Percentiles rank a stretch among this genome's conserved stretches.
Conservation (phyloP, 169 alveolate genomes). For the Plasmodium knowlesi region DNA sequence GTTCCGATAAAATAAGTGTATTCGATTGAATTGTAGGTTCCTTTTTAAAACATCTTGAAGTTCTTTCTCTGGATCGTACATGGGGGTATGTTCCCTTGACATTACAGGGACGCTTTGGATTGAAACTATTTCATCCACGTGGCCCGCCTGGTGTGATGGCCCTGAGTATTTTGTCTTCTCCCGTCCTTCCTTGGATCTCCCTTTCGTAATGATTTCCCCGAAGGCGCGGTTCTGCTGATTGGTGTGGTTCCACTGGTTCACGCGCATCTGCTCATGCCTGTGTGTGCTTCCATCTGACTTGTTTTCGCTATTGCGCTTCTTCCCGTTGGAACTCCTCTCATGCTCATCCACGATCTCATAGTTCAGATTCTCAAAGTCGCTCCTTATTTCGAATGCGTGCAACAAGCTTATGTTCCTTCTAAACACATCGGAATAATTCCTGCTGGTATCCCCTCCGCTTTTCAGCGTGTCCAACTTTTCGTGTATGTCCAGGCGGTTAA, state of each 20-base stretch:
- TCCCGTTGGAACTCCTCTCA: background rate
- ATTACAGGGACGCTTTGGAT: background rate
- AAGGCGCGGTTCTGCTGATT: background rate
- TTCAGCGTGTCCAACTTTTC: background rate
- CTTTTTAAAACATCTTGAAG: background rate
- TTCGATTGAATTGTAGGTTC: background rate
- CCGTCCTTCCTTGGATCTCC: background rate
- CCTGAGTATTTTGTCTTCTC: background rate
- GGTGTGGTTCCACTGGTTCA: background rate
- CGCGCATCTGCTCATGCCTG: background rate
- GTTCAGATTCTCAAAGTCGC: constrained; percentile 14
- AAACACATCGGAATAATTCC: background rate
- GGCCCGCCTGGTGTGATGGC: background rate
- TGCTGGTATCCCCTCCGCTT: background rate
- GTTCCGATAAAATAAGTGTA: background rate
- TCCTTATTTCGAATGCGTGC: constrained; percentile 15
- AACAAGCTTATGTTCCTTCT: background rate
- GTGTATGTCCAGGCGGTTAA: background rate
- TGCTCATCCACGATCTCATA: background rate
- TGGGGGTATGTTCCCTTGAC: background rate
- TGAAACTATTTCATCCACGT: background rate
- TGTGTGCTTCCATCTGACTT: background rate
- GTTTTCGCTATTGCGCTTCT: background rate
- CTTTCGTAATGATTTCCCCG: background rate
- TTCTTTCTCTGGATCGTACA: background rate